Base-by-base conservation (phyloP, 202 grass and related monocot species). In the Hordeum pubiflorum region DNA sequence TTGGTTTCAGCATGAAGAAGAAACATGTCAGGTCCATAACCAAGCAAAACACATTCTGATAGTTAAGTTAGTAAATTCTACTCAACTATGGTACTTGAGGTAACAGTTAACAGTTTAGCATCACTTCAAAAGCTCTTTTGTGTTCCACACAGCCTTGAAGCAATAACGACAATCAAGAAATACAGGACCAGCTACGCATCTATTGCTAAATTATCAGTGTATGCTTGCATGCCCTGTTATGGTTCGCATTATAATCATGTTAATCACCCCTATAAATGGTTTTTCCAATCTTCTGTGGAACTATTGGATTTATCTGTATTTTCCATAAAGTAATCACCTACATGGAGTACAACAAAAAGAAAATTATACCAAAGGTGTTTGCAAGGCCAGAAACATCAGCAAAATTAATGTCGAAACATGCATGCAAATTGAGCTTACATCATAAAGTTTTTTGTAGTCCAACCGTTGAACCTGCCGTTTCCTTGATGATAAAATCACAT, bases 371-470 rank as follows among this genome's bases (percentile, higher is more conserved):
- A 31, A 77, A 21, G 0, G 40, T 26, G 72, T 75, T 50, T 32
- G 52, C 68, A 29, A 38, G 20, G 68, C 39, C 23, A 72, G 41
- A 88, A 26, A 20, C 40, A 40, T 60, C 4, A 36, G 36, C 56
- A 50, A 72, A 57, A 48, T 57, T 38, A 34, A 50, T 38, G 43
- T 59, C n/a, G 72, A 91, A 59, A 59, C 40, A 43, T 32, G 12
- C 40, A 83, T 27, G 67, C 67, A 65, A 85, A 62, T 26, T 81
- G 60, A 69, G 18, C 82, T 86, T 91, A 98, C 92, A 87, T 91
- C 84, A 86, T 95, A 91, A 27, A 94, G 74, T 58, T 88, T 94
- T 72, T 97, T 88, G 77, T 97, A 93, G 84, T 93, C 84, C 69
- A 90, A 83, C 56, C 48, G 92, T 57, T 92, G 87, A 75, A 27